phyloP scores from a whole-genome alignment of 495 filamentous ascomycete genomes.

The Evernia prunastri region DNA sequence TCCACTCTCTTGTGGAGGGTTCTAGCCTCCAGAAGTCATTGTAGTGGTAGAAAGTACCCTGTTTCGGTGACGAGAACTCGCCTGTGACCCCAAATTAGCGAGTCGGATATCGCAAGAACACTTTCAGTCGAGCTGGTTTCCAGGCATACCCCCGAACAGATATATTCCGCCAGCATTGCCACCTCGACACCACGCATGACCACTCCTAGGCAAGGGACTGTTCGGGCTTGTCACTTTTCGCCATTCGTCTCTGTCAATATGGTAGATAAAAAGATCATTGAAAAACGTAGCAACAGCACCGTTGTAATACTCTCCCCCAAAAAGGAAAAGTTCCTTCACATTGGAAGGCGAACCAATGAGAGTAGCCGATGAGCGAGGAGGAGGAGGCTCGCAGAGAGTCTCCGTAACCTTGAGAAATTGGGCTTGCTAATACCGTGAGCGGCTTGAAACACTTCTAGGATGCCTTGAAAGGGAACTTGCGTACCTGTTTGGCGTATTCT shows the following conservation, averaged over 20 bases:
- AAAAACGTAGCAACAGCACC: conserved; percentile 57
- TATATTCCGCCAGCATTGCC: conserved; percentile 82
- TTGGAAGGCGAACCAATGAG: conserved; percentile 79
- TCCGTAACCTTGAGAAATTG: conserved; percentile 92
- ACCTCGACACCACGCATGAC: conserved; percentile 86
- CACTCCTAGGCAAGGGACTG: conserved; percentile 81
- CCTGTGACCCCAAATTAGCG: conserved; percentile 26
- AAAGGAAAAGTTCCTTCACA: conserved; percentile 82
- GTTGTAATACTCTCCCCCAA: conserved; percentile 73
- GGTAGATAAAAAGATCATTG: conserved; percentile 79
- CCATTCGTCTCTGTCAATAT: conserved; percentile 83
- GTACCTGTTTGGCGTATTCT: conserved; percentile 58
- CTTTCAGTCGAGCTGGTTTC: neutral
- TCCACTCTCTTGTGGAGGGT: conserved; percentile 77
- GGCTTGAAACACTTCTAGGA: conserved; percentile 19
- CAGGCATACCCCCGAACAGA: conserved; percentile 68
- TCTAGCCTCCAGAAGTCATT: conserved; percentile 97
- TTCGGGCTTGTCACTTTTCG: conserved; percentile 82
- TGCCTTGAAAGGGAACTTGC: neutral
- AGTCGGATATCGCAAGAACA: conserved; percentile 38
- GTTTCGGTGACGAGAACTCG: conserved; percentile 74
- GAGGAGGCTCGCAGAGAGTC: conserved; percentile 63
- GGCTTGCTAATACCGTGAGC: conserved; percentile 57
- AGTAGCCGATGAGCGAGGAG: conserved; percentile 68
- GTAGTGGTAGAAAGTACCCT: conserved; percentile 98